Conservation (phyloP, 768 basidiomycete species). For the Cystobasidium onofrii region DNA sequence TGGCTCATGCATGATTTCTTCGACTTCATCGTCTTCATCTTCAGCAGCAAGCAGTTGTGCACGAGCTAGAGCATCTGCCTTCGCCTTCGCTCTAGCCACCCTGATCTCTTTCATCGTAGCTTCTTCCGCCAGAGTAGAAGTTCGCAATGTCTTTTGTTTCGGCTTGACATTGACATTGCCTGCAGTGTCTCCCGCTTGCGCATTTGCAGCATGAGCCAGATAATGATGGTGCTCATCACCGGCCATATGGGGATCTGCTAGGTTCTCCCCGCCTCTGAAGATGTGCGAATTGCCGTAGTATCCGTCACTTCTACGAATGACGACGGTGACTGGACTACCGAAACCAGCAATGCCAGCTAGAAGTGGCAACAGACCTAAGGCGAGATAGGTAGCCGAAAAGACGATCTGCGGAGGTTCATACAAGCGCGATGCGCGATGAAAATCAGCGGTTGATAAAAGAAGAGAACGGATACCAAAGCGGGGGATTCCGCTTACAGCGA, state of each 20-base stretch:
- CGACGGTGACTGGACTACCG: background rate
- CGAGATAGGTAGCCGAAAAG: conserved; percentile 27
- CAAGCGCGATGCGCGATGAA: no score
- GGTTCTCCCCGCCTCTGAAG: conserved; percentile 17
- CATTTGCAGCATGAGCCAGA: background rate
- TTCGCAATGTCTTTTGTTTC: background rate
- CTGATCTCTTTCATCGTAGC: background rate
- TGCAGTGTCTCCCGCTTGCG: background rate
- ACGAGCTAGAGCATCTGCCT: background rate
- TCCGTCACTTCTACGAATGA: background rate
- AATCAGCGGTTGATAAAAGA: no score
- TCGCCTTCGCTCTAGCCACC: background rate
- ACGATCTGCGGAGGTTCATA: conserved; percentile 6
- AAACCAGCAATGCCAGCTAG: background rate
- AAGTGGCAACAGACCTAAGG: background rate
- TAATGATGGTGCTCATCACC: conserved; percentile 23
- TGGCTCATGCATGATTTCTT: background rate
- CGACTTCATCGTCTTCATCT: background rate
- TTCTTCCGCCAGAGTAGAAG: background rate
- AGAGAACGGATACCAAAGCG: background rate
- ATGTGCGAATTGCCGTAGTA: conserved; percentile 30
- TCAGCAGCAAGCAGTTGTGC: background rate
- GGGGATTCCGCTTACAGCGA: background rate
- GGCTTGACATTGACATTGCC: background rate
- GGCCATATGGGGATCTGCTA: background rate